phyloP scores from a whole-genome alignment of 2,329 filamentous ascomycete genomes.

The Ceratocystis albifundus region DNA sequence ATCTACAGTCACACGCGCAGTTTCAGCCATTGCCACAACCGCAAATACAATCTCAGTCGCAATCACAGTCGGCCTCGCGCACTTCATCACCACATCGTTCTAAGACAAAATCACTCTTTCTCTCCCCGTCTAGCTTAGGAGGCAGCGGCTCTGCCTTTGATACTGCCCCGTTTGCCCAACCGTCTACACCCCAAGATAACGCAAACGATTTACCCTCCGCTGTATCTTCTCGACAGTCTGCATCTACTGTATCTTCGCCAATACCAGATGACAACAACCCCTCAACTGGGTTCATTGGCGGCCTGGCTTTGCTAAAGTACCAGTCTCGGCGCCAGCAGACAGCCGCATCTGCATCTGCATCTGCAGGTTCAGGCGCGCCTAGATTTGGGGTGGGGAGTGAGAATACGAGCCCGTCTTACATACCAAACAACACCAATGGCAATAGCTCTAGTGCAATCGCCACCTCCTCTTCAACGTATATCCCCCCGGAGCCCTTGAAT shows the following conservation, averaged over 20 bases:
- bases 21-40: conserved; percentile 9
- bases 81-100: conserved; percentile 20
- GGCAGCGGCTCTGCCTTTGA: conserved; percentile 24
- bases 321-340: conserved; percentile 32
- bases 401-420: conserved; percentile 20
- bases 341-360: conserved; percentile 19
- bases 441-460: not conserved
- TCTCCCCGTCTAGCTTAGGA: conserved; percentile 25
- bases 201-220: conserved; percentile 20
- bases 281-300: conserved; percentile 43
- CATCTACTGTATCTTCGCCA: conserved; percentile 25
- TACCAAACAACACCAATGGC: conserved; percentile 5
- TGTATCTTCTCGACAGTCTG: conserved; percentile 23
- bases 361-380: conserved; percentile 1
- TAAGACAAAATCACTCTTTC: conserved; percentile 21
- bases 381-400: conserved; percentile 4
- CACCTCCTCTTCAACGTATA: not conserved
- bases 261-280: conserved; percentile 31
- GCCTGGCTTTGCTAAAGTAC: conserved; percentile 43
- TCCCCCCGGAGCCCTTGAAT: not conserved
- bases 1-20: conserved; percentile 13
- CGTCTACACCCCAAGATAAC: conserved; percentile 22
- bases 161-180: conserved; percentile 24
- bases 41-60: not conserved
- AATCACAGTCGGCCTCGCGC: not conserved